These are phyloP conservation scores for Candida sithepensis DNA, from an alignment of 805 yeast genomes.

Conservation along the genomic window DNA sequence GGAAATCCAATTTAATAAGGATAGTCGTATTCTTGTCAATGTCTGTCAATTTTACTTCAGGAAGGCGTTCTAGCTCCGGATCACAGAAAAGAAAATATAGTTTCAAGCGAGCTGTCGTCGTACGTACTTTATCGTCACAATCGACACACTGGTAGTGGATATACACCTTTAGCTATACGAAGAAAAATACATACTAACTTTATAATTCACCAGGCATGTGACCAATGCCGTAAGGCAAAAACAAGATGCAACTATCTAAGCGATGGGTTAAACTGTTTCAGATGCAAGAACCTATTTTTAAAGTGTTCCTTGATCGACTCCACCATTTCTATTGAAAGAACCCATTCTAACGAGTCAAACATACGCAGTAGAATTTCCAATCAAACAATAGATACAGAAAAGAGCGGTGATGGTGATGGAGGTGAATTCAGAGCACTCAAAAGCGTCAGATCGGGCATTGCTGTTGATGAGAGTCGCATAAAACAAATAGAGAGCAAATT, in stretches of 20 bases:
- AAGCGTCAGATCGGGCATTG: background rate
- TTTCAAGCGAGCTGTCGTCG: constrained; percentile 18
- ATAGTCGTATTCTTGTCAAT: too few relatives aligned
- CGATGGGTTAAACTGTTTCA: constrained; percentile 22
- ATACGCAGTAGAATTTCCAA: background rate
- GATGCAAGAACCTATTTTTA: constrained; percentile 18
- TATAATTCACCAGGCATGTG: constrained; percentile 10
- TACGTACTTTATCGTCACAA: constrained; percentile 1
- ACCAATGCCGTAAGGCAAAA: constrained; percentile 24
- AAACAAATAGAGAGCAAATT: background rate
- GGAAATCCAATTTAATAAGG: too few relatives aligned
- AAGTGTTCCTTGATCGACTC: background rate
- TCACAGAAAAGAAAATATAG: constrained; percentile 8
- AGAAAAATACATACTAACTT: background rate
- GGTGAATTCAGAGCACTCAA: background rate
- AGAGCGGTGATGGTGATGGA: background rate
- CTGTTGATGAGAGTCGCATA: background rate
- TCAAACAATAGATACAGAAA: background rate
- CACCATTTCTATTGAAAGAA: background rate
- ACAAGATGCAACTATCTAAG: constrained; percentile 24
- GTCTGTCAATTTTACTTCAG: background rate
- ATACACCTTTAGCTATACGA: background rate
- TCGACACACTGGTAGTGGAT: too few relatives aligned
- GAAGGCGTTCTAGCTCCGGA: background rate
- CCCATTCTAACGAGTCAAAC: background rate